Conservation (phyloP, 108 stramenopile species). For the Pelagomonas calceolata region DNA sequence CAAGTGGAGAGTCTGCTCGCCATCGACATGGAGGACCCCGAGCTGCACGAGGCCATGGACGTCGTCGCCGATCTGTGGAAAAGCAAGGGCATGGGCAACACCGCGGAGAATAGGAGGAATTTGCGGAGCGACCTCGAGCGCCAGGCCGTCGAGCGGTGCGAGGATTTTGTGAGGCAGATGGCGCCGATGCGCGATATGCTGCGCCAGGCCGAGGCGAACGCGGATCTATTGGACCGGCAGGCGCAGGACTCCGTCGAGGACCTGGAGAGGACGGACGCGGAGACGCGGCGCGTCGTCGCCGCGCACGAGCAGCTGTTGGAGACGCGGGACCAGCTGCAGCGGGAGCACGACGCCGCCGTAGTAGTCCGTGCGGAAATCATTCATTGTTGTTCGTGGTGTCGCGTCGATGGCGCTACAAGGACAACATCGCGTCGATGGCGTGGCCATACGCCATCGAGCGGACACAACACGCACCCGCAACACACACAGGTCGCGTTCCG, state of each 20-base stretch:
- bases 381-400: too few relatives aligned
- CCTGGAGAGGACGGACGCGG: background rate
- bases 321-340: background rate
- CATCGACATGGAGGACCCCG: background rate
- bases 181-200: constrained; percentile 4
- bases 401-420: too few relatives aligned
- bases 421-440: too few relatives aligned
- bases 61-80: background rate
- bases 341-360: background rate
- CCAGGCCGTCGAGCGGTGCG: constrained; percentile 5
- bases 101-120: constrained; percentile 7
- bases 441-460: too few relatives aligned
- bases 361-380: too few relatives aligned
- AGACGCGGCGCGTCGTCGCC: constrained; percentile 3
- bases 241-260: background rate
- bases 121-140: constrained; percentile 8
- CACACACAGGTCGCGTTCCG: constrained; percentile 5
- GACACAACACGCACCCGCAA: too few relatives aligned
- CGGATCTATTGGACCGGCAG: background rate
- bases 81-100: too few relatives aligned
- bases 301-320: background rate
- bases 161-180: constrained; percentile 8
- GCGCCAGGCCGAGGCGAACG: background rate
- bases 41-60: background rate
- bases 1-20: background rate